Conservation (phyloP, 2,329 filamentous ascomycete species). For the Lecanicillium sp. region DNA sequence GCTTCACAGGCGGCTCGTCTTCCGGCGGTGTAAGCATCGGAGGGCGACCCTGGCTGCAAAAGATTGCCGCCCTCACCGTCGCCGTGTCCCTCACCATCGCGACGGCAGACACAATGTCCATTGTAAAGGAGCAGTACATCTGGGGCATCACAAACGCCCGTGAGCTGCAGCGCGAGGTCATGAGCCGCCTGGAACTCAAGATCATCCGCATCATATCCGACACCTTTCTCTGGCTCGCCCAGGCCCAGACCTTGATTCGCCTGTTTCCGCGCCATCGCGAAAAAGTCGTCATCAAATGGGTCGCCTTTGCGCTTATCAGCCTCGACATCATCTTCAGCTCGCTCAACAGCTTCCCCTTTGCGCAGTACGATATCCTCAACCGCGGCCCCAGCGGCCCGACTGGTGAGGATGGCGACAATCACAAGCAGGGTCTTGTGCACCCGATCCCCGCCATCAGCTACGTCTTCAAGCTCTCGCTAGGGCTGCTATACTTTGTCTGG, state of each 20-base stretch:
- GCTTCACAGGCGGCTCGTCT: conserved; percentile 77
- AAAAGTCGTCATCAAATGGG: conserved; percentile 98
- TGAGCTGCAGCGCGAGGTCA: conserved; percentile 68
- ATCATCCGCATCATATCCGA: conserved; percentile 90
- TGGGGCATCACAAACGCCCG: conserved; percentile 74
- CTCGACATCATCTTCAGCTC: conserved; percentile 87
- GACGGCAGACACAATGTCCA: conserved; percentile 81
- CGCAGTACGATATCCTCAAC: conserved; percentile 43
- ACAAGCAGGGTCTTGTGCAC: conserved; percentile 57
- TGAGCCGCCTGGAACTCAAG: conserved; percentile 79
- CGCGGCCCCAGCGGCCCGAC: conserved; percentile 31
- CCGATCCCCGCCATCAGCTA: conserved; percentile 89
- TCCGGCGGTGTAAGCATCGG: conserved; percentile 78
- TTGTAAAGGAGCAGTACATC: conserved; percentile 75
- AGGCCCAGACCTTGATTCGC: conserved; percentile 93
- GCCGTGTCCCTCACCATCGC: conserved; percentile 88
- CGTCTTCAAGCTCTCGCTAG: conserved; percentile 80
- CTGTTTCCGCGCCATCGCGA: conserved; percentile 94
- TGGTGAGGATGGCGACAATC: conserved; percentile 50
- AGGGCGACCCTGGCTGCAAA: conserved; percentile 89
- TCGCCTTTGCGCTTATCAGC: conserved; percentile 86
- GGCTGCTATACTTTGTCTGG: conserved; percentile 85
- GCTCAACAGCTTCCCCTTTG: conserved; percentile 74
- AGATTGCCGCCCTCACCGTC: conserved; percentile 66
- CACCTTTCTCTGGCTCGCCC: conserved; percentile 93